Evolutionary conservation across 805 yeast genomes (phyloP).

Genomic region (Yarrowia deformans): DNA sequence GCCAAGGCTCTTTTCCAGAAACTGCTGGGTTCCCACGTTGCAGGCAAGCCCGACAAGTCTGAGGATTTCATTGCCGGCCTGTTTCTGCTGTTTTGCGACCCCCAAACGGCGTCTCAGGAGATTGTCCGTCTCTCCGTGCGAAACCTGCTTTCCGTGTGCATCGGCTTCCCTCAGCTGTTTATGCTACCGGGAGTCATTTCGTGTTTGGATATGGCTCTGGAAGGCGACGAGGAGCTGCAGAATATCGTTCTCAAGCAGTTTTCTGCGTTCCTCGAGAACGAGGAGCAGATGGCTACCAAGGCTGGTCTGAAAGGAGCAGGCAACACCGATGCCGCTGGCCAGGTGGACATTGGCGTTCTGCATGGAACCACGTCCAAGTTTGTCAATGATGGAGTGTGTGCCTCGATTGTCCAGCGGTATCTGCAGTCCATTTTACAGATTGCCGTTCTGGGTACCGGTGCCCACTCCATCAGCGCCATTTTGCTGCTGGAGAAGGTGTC

Average conservation of each 20-base stretch:
- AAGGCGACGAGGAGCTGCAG: slow-evolving; percentile 54
- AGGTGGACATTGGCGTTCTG: slow-evolving; percentile 59
- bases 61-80: slow-evolving; percentile 8
- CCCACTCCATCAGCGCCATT: slow-evolving; percentile 60
- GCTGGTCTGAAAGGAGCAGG: slow-evolving; percentile 59
- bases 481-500: slow-evolving; percentile 63
- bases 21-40: not conserved
- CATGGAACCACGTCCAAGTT: slow-evolving; percentile 62
- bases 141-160: slow-evolving; percentile 66
- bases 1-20: slow-evolving; percentile 52
- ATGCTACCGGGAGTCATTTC: slow-evolving; percentile 61
- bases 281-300: slow-evolving; percentile 43
- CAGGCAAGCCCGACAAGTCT: not conserved
- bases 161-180: slow-evolving; percentile 70
- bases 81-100: slow-evolving; percentile 51
- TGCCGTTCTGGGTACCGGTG: slow-evolving; percentile 58
- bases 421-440: slow-evolving; percentile 56
- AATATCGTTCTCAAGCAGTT: slow-evolving; percentile 65
- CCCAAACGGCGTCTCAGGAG: slow-evolving; percentile 55
- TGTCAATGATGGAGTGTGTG: slow-evolving; percentile 72
- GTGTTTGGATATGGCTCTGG: slow-evolving; percentile 63
- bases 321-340: slow-evolving; percentile 3
- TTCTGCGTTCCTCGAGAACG: slow-evolving; percentile 62
- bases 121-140: slow-evolving; percentile 62
- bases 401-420: slow-evolving; percentile 73